Base-by-base conservation (phyloP, 2,329 filamentous ascomycete genomes). In the Macrophomina phaseolina region DNA sequence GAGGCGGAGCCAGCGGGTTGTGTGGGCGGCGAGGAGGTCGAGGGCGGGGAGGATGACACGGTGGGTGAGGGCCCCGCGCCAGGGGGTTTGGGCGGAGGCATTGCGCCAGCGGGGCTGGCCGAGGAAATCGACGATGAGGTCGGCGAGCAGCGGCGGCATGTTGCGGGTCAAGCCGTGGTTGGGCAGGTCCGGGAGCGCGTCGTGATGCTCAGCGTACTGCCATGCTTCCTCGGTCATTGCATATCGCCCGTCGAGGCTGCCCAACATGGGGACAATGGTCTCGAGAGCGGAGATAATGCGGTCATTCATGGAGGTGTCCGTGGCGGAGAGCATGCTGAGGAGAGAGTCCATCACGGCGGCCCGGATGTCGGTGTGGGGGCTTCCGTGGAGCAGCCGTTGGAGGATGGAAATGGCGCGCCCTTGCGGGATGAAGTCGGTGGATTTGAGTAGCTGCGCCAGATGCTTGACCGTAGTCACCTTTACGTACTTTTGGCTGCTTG, bases 391-490 rank as follows among this genome's bases (percentile, higher is more conserved):
- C 5, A 82, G 68, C 4, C 67, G 69, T 1, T 70, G 60, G 5
- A 82, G 70, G 0, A 80, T 67, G 0, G 73, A 71, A 4, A 79
- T 60, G 1, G 77, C 68, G 16, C 71, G 69, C 0, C 71, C 64
- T 16, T 75, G 70, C 5, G 75, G 73, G 9, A 82, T 71, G 42
- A 77, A 79, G 0, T 74, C 68, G 0, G 77, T 70, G 9, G 73
- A 69, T 5, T 75, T 67, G 16, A 82, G 70, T 3, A 81, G 64
- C 67, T 81, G 75, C 1, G 79, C 78, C 1, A 83, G 73, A 49
- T 78, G 72, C 61, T 83, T 82, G 53, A 81, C 73, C 1, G 81
- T 82, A 0, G 79, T 81, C 4, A 82, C 70, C 64, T 82, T 82
- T 55, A 81, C 69, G 16, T 70, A 67, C 0, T 46, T 38, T 18